Conservation (phyloP, 2,329 filamentous ascomycete species). For the Diaporthe sp. region DNA sequence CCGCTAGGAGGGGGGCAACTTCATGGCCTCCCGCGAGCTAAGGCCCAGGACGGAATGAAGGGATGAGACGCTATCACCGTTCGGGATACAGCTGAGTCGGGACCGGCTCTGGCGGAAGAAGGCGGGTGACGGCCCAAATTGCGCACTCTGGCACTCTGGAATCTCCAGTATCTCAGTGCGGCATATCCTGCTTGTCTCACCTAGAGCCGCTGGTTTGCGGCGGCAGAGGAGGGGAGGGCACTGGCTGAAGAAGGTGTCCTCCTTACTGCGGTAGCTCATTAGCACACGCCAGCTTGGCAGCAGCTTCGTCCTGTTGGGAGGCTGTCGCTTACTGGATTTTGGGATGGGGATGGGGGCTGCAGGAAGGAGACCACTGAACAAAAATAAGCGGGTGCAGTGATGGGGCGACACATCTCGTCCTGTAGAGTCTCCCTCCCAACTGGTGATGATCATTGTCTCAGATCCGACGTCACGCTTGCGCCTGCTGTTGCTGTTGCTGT, state of each 20-base stretch:
- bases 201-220: background rate
- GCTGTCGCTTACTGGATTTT: slow-evolving; percentile 9
- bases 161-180: background rate
- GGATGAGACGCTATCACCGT: slow-evolving; percentile 23
- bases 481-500: background rate
- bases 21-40: background rate
- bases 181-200: slow-evolving; percentile 9
- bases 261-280: background rate
- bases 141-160: background rate
- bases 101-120: slow-evolving; percentile 14
- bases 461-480: slow-evolving; percentile 20
- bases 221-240: background rate
- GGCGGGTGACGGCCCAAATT: slow-evolving; percentile 7
- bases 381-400: background rate
- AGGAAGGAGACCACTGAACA: background rate
- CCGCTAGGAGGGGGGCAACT: background rate
- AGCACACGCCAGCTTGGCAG: slow-evolving; percentile 8
- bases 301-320: background rate
- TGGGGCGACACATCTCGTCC: background rate
- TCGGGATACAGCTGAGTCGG: slow-evolving; percentile 18
- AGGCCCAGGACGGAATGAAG: slow-evolving; percentile 23
- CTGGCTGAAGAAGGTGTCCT: slow-evolving; percentile 11
- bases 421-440: background rate
- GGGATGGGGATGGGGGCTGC: background rate
- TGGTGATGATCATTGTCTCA: slow-evolving; percentile 10